phyloP scores from a whole-genome alignment of 2,329 filamentous ascomycete genomes.

The Huntiella moniliformis region DNA sequence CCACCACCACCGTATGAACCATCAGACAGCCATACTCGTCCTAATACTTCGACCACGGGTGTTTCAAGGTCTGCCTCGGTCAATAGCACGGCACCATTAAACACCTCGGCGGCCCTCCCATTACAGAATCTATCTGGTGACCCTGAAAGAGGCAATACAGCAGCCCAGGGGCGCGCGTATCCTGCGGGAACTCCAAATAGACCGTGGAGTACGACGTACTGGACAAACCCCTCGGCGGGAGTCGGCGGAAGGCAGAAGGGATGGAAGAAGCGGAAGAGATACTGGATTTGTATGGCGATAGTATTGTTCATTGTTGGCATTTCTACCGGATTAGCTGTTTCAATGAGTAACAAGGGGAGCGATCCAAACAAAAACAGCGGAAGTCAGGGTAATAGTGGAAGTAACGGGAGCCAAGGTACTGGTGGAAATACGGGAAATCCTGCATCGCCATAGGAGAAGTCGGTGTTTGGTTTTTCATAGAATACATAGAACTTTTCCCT shows the following conservation, averaged over 20 bases:
- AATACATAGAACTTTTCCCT: too few relatives aligned
- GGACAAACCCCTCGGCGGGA: slow-evolving; percentile 4
- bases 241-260: slow-evolving; percentile 1
- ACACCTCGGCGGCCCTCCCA: not conserved
- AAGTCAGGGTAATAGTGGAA: not conserved
- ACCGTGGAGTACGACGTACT: slow-evolving; percentile 10
- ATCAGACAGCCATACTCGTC: slow-evolving; percentile 6
- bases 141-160: too few relatives aligned
- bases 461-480: too few relatives aligned
- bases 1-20: slow-evolving; percentile 11
- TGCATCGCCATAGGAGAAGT: too few relatives aligned
- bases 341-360: slow-evolving; percentile 6
- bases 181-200: not conserved
- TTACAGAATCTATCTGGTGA: too few relatives aligned
- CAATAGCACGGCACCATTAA: slow-evolving; percentile 6
- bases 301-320: slow-evolving; percentile 8
- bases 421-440: not conserved
- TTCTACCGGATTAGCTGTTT: slow-evolving; percentile 10
- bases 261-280: slow-evolving; percentile 9
- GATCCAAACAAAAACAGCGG: not conserved
- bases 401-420: slow-evolving; percentile 1
- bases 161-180: not conserved
- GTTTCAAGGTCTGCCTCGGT: slow-evolving; percentile 2
- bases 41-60: slow-evolving; percentile 2
- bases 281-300: slow-evolving; percentile 9